Percentiles rank a stretch among this genome's conserved stretches.
These are phyloP conservation scores for Wickerhamiella azymoides DNA, from an alignment of 805 yeast genomes.

Conservation along the genomic window DNA sequence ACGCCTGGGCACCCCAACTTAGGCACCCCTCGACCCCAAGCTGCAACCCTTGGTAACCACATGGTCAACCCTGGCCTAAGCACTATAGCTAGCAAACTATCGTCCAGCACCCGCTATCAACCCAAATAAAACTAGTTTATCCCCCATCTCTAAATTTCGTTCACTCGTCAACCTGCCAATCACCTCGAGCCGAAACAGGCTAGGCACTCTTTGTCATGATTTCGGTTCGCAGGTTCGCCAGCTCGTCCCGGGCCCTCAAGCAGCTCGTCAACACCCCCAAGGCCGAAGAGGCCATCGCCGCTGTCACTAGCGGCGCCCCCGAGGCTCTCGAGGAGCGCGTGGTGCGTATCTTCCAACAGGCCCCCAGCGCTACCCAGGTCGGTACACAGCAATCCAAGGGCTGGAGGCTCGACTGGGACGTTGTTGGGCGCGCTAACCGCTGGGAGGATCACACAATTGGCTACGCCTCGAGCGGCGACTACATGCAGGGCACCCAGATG, in stretches of 20 bases:
- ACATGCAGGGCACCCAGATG: conserved; percentile 63
- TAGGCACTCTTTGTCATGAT: not conserved
- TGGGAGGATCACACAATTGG: conserved; percentile 89
- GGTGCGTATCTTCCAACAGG: conserved; percentile 62
- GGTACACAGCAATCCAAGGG: conserved; percentile 32
- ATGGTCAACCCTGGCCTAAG: too few relatives aligned
- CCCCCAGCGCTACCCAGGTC: conserved; percentile 73
- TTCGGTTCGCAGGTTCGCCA: not conserved
- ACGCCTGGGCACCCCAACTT: too few relatives aligned
- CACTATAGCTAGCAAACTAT: too few relatives aligned
- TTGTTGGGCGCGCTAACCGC: conserved; percentile 57
- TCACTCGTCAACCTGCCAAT: not conserved
- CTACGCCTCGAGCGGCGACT: conserved; percentile 65
- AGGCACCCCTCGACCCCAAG: too few relatives aligned
- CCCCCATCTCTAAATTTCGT: too few relatives aligned
- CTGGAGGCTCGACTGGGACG: conserved; percentile 81
- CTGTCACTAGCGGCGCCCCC: conserved; percentile 48
- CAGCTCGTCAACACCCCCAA: not conserved
- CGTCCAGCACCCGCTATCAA: not conserved
- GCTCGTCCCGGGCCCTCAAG: not conserved
- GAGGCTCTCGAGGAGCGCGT: conserved; percentile 45
- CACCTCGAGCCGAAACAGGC: not conserved
- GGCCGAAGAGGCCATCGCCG: conserved; percentile 4
- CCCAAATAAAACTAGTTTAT: too few relatives aligned
- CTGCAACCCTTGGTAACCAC: too few relatives aligned